phyloP scores from a whole-genome alignment of 2,329 filamentous ascomycete genomes.

The Trichoderma sp. region DNA sequence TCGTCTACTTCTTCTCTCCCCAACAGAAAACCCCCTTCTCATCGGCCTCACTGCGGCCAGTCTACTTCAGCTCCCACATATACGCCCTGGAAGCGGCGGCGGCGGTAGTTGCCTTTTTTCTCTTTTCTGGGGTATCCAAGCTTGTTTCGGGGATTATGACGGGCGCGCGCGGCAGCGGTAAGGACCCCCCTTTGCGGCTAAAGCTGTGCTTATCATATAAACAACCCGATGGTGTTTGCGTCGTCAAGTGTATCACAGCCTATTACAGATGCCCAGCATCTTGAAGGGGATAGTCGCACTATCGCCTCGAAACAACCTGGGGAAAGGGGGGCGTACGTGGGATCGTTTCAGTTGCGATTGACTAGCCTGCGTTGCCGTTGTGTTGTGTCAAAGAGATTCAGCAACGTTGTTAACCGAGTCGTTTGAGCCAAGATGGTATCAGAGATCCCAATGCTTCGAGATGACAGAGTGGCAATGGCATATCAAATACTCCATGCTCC shows the following conservation, averaged over 20 bases:
- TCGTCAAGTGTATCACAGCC: not conserved
- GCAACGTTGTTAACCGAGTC: not conserved
- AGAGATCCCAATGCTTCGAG: not conserved
- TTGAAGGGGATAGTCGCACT: not conserved
- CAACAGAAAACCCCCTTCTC: not conserved
- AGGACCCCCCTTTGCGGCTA: not conserved
- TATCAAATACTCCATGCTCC: not conserved
- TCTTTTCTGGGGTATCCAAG: conserved; percentile 13
- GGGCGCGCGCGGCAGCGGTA: conserved; percentile 11
- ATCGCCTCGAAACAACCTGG: conserved; percentile 1
- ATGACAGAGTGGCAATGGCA: not conserved
- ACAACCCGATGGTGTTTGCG: not conserved
- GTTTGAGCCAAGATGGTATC: not conserved
- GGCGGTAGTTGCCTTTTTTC: not conserved
- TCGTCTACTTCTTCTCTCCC: not conserved
- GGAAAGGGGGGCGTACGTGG: not conserved
- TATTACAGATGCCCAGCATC: not conserved
- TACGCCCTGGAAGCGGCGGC: not conserved
- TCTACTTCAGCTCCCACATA: not conserved
- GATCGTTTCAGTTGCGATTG: not conserved
- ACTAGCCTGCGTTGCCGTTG: not conserved
- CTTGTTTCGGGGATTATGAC: not conserved
- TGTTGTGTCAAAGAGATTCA: not conserved
- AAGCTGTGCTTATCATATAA: not conserved
- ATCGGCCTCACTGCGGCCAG: conserved; percentile 12